These are phyloP conservation scores for Daldinia bambusicola DNA, from an alignment of 495 filamentous ascomycete genomes.

Conservation along the genomic window DNA sequence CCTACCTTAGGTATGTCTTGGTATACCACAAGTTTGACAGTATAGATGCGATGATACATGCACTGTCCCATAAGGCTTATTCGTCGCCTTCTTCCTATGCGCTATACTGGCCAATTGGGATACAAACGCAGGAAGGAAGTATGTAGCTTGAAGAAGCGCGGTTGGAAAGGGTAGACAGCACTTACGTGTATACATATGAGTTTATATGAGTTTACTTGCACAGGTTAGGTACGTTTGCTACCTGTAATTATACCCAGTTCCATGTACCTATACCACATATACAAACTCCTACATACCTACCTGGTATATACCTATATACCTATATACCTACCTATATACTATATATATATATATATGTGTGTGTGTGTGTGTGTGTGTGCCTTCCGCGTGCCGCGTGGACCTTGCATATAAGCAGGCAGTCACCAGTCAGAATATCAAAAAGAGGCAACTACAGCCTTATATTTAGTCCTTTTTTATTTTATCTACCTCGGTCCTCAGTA, in stretches of 20 bases:
- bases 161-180: neutral
- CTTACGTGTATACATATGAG: neutral
- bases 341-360: too few species aligned
- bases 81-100: neutral
- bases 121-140: neutral
- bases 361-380: neutral
- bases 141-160: neutral
- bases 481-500: too few species aligned
- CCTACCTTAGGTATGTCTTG: too few species aligned
- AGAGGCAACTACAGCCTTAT: constrained; percentile 13
- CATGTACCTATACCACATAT: neutral
- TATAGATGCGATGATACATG: neutral
- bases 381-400: neutral
- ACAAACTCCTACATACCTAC: too few species aligned
- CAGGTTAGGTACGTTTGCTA: too few species aligned
- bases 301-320: neutral
- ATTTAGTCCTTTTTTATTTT: neutral
- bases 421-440: constrained; percentile 2
- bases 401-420: constrained; percentile 23
- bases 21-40: neutral
- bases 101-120: neutral
- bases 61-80: constrained; percentile 7
- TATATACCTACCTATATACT: too few species aligned
- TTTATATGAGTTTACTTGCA: too few species aligned
- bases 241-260: neutral